Evolutionary conservation across 495 filamentous ascomycete genomes (phyloP), one percentile per base, ranked within the genome.

Genomic region (Pyrenopolyporus hunteri): DNA sequence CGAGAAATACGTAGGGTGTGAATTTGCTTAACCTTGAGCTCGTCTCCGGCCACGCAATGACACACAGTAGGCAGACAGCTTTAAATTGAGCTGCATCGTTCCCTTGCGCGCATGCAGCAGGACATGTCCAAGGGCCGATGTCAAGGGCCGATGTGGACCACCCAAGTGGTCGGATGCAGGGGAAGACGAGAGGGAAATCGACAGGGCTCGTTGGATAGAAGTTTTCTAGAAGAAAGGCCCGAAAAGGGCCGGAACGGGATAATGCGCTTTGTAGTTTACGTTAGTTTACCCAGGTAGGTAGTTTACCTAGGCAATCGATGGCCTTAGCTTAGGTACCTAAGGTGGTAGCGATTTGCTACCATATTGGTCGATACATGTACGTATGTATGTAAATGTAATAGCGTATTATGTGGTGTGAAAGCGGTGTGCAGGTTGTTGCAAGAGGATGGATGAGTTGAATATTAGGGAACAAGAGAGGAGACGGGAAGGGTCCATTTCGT

Each of bases 31-130:
- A 13, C 44, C 45, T 53, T 44, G 36, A 49, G 32, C 19, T 46
- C 43, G 13, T 44, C 37, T 37, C 48, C 48, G 32, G 35, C 49
- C 50, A 56, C 55, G 23, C 53, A 49, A 39, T 23, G 57, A 45
- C 57, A 61, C 57, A 56, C 45, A 31, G 40, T 46, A 56, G 35
- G 20, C 9, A 25, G 14, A 29, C 31, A 47, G 64, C 52, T 58
- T 57, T 53, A 67, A 67, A 63, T 67, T 58, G 64, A n/a, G 51
- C 53, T 55, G 53, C 53, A 56, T 63, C 32, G 64, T 63, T 45
- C 51, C 58, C 45, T 35, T 59, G 57, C 32, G 44, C 49, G 25
- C 57, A 43, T 46, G 46, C 52, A 61, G 49, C 44, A 50, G 36
- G 26, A 17, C 26, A 46, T 46, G 37, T 33, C n/a, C 28, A 47